Conservation (phyloP, 768 basidiomycete genomes). For the Lenzites betulinus region DNA sequence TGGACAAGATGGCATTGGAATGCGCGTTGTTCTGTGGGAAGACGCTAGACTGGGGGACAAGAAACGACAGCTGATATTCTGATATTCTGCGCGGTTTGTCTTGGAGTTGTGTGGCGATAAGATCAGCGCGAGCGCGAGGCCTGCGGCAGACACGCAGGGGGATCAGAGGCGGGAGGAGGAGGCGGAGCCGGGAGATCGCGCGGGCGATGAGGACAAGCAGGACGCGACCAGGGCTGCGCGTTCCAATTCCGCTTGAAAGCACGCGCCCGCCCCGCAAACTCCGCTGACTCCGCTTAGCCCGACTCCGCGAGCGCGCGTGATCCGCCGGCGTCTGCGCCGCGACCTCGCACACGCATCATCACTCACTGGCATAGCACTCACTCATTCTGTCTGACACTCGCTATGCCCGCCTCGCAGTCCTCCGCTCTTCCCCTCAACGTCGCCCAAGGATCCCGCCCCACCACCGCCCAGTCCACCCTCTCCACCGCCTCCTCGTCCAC, state of each 20-base stretch:
- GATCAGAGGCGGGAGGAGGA: background rate
- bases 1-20: constrained; percentile 14
- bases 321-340: background rate
- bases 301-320: constrained; percentile 6
- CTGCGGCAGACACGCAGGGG: no score
- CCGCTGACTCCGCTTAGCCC: constrained; percentile 6
- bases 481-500: constrained; percentile 32
- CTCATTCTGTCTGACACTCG: no score
- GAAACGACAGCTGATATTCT: constrained; percentile 9
- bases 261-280: background rate
- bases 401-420: constrained; percentile 24
- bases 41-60: constrained; percentile 3
- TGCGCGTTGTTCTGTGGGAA: constrained; percentile 8
- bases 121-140: no score
- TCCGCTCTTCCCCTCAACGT: constrained; percentile 65
- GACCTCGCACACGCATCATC: no score
- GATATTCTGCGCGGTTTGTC: no score
- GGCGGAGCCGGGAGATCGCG: constrained; percentile 10
- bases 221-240: background rate
- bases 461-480: constrained; percentile 35
- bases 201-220: constrained; percentile 4
- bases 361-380: no score
- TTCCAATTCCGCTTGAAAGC: constrained; percentile 7
- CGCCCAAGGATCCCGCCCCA: constrained; percentile 37
- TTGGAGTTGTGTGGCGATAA: no score